A percentile compares a stretch with the other conserved stretches of the same genome.
Evolutionary conservation across 768 basidiomycete genomes (phyloP).

Genomic region (Dacryopinax primogenitus): DNA sequence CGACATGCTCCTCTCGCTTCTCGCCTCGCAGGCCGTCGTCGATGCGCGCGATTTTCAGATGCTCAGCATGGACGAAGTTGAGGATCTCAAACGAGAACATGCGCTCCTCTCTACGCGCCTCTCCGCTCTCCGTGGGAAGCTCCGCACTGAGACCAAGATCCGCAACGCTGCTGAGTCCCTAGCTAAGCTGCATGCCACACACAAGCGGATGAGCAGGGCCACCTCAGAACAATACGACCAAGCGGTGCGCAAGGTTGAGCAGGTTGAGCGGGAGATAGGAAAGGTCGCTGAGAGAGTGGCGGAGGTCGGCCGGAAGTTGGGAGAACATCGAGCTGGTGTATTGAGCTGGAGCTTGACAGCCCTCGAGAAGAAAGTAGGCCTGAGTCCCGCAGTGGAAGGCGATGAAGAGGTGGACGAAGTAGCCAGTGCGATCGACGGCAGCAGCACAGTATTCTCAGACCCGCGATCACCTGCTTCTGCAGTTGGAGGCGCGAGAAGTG

Average conservation of each 20-base stretch:
- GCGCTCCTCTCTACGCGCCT: constrained; percentile 53
- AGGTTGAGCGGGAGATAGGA: constrained; percentile 58
- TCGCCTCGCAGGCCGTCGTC: constrained; percentile 90
- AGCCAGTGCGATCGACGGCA: constrained; percentile 11
- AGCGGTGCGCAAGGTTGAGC: constrained; percentile 60
- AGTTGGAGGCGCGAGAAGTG: constrained; percentile 35
- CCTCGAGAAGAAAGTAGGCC: constrained; percentile 43
- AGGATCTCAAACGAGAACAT: constrained; percentile 67
- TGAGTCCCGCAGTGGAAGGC: constrained; percentile 20
- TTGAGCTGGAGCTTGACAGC: constrained; percentile 56
- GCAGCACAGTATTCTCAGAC: neutral
- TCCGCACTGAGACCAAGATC: constrained; percentile 71
- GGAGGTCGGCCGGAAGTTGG: constrained; percentile 49
- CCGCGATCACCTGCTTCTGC: neutral
- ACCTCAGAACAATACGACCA: constrained; percentile 57
- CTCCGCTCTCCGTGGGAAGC: constrained; percentile 55
- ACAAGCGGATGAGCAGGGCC: constrained; percentile 46
- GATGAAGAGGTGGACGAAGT: constrained; percentile 15
- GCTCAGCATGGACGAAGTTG: constrained; percentile 57
- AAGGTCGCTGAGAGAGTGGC: constrained; percentile 49
- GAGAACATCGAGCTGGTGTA: constrained; percentile 75
- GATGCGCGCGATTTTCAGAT: constrained; percentile 75
- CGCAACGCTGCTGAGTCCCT: constrained; percentile 74
- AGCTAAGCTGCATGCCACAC: constrained; percentile 38
- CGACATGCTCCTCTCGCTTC: constrained; percentile 73